Base-by-base conservation (phyloP, 179 eudicot species). In the Vitellaria paradoxa region DNA sequence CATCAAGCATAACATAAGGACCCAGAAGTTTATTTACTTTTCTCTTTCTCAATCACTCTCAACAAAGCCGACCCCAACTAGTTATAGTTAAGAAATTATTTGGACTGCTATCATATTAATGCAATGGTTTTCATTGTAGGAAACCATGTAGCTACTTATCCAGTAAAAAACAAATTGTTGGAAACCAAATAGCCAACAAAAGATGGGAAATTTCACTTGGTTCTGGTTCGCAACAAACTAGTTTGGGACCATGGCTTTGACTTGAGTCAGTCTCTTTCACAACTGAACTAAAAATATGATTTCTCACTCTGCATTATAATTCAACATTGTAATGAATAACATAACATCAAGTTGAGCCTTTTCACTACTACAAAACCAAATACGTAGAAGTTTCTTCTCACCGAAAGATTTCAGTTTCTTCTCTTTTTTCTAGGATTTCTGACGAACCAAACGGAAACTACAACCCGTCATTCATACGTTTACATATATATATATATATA, bases 371-470 rank as follows among this genome's bases (percentile, higher is more conserved):
- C 18, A 49, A 49, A 71, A 26, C 11, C 7, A 53, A 52, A 68
- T 46, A 15, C 37, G 2, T 0, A 30, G 37, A 30, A 30, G 37
- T 30, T 30, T 30, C 37, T 30, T 30, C n/a, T 30, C 2, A 69
- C 18, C 23, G n/a, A 11, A 69, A 21, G 5, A 20, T 3, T 47
- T 12, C 61, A 53, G 13, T 53, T 23, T 70, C 14, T 71, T 37
- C 74, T 53, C 23, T 30, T 72, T 30, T 30, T 30, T n/a, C 75
- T 70, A 10, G 45, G 30, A 55, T 70, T 17, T 52, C 62, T 17
- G 8, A 26, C 18, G 21, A 52, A 24, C 73, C 73, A 70, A 70
- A 50, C 40, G 9, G 21, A 71, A 71, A 53, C 76, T 12, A 57
- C 9, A 30, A 57, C 1, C 9, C 17, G 9, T 21, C n/a, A 18